Percentiles rank a stretch among this genome's conserved stretches.
Evolutionary conservation across 2,329 filamentous ascomycete species (phyloP).

Genomic region (Neofusicoccum parvum): DNA sequence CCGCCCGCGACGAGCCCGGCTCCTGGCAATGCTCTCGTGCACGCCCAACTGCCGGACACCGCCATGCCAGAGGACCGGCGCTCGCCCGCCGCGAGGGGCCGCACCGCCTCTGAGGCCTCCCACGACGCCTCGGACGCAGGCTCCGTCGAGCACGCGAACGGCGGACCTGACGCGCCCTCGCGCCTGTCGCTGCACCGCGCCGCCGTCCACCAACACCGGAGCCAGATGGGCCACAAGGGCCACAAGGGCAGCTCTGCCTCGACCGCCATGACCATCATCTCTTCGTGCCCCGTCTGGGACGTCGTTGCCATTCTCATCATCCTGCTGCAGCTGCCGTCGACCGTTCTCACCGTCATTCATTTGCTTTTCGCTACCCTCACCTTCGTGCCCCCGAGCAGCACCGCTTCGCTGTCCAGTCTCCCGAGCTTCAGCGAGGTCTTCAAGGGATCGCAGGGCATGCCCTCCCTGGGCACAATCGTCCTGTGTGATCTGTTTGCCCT

Average conservation of each 20-base stretch:
- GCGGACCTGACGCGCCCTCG: slow-evolving; percentile 42
- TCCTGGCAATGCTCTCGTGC: slow-evolving; percentile 28
- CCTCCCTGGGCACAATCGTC: slow-evolving; percentile 80
- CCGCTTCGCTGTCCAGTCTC: slow-evolving; percentile 71
- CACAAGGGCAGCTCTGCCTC: slow-evolving; percentile 70
- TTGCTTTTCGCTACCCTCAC: slow-evolving; percentile 90
- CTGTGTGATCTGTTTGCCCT: slow-evolving; percentile 83
- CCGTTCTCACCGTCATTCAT: slow-evolving; percentile 85
- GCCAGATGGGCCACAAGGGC: slow-evolving; percentile 51
- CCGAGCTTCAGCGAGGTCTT: slow-evolving; percentile 89
- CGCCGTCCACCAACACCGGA: slow-evolving; percentile 55
- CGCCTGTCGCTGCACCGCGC: slow-evolving; percentile 33
- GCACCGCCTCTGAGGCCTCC: slow-evolving; percentile 47
- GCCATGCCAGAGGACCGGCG: slow-evolving; percentile 23
- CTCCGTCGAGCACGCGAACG: slow-evolving; percentile 34
- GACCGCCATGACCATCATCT: slow-evolving; percentile 81
- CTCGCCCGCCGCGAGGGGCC: slow-evolving; percentile 34
- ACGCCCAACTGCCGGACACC: slow-evolving; percentile 17
- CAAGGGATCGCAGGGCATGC: slow-evolving; percentile 81
- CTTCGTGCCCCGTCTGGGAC: slow-evolving; percentile 87
- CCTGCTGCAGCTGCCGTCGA: slow-evolving; percentile 86
- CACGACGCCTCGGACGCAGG: slow-evolving; percentile 47
- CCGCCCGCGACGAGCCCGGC: slow-evolving; percentile 38
- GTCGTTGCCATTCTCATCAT: slow-evolving; percentile 97
- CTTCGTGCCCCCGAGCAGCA: slow-evolving; percentile 78